Evolutionary conservation across 345 rosid species (phyloP).

Genomic region (Eucalyptus dawsonii): DNA sequence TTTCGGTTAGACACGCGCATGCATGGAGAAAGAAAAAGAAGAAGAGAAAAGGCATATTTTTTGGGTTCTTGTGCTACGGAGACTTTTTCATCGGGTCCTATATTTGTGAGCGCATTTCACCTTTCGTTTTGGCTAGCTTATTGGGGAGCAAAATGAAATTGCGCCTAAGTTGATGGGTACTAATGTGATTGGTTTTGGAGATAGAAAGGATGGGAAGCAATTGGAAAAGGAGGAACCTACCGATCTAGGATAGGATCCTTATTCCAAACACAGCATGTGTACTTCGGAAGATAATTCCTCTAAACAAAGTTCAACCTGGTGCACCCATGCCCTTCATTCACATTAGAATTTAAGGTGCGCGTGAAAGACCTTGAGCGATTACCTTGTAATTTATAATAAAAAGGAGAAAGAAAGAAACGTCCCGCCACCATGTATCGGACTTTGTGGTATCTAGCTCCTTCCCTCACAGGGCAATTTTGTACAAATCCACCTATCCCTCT

Average conservation of each 20-base stretch:
- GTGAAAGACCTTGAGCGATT: not conserved
- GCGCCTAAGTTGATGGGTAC: not conserved
- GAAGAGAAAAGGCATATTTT: not conserved
- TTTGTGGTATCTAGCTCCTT: not conserved
- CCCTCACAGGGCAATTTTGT: not conserved
- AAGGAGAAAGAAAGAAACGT: not conserved
- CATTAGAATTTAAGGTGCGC: not conserved
- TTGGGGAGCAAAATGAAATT: not conserved
- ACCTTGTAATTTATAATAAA: not conserved
- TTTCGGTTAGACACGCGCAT: not conserved
- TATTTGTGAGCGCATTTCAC: not conserved
- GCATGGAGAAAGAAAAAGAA: not conserved
- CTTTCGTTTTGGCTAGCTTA: not conserved
- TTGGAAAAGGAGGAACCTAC: not conserved
- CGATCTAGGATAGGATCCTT: not conserved
- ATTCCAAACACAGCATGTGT: not conserved
- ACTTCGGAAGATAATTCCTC: not conserved
- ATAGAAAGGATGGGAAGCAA: not conserved
- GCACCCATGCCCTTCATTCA: not conserved
- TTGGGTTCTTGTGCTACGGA: not conserved
- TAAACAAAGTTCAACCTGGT: not conserved
- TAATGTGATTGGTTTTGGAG: not conserved
- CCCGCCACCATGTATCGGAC: not conserved
- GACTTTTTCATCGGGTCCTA: not conserved
- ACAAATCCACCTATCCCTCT: not conserved